Evolutionary conservation across 148 eudicot species (phyloP).

Genomic region (Silene latifolia): DNA sequence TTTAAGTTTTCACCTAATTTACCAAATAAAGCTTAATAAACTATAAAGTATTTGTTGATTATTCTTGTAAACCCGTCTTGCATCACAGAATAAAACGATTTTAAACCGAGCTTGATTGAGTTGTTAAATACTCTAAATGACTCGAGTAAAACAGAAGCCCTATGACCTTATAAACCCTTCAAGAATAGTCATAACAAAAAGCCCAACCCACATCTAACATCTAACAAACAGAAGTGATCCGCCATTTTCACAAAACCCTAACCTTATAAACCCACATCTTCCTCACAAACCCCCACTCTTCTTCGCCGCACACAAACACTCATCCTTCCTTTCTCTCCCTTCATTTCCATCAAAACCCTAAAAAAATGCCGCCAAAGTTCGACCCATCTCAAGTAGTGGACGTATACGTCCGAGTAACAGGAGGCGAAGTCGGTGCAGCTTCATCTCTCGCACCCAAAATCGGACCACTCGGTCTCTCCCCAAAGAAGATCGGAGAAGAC

Average conservation of each 20-base stretch:
- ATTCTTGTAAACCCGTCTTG: no score
- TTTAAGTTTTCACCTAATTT: no score
- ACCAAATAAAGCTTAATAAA: no score
- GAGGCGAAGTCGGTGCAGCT: constrained; percentile 31
- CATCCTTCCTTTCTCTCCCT: not conserved
- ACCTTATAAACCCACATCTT: not conserved
- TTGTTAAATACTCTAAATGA: no score
- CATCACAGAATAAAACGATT: no score
- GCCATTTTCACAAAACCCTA: not conserved
- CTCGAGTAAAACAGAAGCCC: no score
- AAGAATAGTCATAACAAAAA: no score
- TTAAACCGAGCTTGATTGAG: no score
- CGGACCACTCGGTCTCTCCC: constrained; percentile 32
- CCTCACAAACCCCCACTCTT: not conserved
- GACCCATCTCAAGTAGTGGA: constrained; percentile 29
- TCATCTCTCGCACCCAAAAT: constrained; percentile 28
- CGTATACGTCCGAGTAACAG: constrained; percentile 29
- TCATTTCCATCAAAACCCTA: not conserved
- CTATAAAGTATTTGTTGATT: no score
- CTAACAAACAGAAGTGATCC: not conserved
- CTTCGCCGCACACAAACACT: not conserved
- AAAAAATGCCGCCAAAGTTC: constrained; percentile 29
- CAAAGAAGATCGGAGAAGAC: constrained; percentile 35
- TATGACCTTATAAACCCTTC: no score
- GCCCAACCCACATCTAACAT: not conserved